phyloP scores from a whole-genome alignment of 352 stramenopile genomes.

The Globisporangium recalcitrans region DNA sequence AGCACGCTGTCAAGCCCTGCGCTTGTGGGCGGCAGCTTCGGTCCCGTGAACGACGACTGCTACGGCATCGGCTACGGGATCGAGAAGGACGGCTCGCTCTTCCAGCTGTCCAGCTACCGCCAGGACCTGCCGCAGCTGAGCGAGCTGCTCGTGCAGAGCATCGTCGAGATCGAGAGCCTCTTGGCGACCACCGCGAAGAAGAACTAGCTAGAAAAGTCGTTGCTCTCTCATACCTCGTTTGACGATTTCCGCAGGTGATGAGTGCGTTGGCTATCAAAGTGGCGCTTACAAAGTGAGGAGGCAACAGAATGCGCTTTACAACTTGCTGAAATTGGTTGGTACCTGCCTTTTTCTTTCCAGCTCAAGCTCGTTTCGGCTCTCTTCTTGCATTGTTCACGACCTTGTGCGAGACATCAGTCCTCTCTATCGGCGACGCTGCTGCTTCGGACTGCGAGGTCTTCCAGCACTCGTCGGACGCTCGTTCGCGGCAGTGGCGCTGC shows the following conservation, averaged over 20 bases:
- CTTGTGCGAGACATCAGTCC: background rate
- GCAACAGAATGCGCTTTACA: background rate
- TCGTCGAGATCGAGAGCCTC: conserved; percentile 65
- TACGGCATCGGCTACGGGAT: conserved; percentile 90
- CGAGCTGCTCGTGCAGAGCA: conserved; percentile 67
- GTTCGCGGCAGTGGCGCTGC: background rate
- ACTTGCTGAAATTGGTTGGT: background rate
- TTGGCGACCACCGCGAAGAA: conserved; percentile 38
- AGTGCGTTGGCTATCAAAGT: background rate
- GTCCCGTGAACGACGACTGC: conserved; percentile 84
- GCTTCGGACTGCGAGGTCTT: conserved; percentile 40
- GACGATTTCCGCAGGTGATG: background rate
- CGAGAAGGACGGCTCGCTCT: conserved; percentile 74
- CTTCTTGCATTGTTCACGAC: background rate
- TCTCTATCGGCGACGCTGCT: conserved; percentile 40
- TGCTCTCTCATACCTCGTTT: background rate
- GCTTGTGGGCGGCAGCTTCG: conserved; percentile 86
- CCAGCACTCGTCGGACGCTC: conserved; percentile 21
- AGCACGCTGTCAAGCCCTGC: conserved; percentile 83
- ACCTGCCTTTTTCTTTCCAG: too few species aligned
- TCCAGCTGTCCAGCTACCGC: conserved; percentile 85
- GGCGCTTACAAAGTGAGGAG: background rate
- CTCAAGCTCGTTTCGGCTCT: background rate
- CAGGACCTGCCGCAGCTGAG: conserved; percentile 68
- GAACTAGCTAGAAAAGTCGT: conserved; percentile 9